phyloP scores from a whole-genome alignment of 208 protist genomes.

The Trypanosoma cruzi region DNA sequence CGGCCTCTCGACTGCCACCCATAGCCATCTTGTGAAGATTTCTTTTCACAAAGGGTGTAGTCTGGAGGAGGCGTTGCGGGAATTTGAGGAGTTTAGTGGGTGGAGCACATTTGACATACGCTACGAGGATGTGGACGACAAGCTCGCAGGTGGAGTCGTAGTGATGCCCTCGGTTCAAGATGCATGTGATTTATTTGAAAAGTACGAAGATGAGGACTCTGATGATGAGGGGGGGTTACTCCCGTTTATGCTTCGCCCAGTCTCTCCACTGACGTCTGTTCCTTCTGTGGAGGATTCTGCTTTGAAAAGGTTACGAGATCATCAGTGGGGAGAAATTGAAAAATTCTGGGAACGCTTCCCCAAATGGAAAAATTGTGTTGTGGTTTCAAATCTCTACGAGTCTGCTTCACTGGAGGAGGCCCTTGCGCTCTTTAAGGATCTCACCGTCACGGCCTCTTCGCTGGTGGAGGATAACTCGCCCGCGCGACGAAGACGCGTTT shows the following conservation, averaged over 20 bases:
- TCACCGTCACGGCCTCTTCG: conserved; percentile 38
- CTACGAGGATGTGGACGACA: conserved; percentile 67
- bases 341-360: conserved; percentile 78
- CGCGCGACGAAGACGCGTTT: conserved; percentile 55
- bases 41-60: conserved; percentile 64
- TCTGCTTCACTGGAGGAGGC: conserved; percentile 63
- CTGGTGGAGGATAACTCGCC: conserved; percentile 77
- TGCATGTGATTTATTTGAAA: conserved; percentile 80
- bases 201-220: conserved; percentile 89
- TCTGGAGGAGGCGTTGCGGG: conserved; percentile 54
- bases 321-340: conserved; percentile 72
- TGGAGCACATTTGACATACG: conserved; percentile 78
- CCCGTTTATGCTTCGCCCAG: conserved; percentile 81
- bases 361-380: conserved; percentile 63
- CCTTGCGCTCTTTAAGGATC: conserved; percentile 49
- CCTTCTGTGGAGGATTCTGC: conserved; percentile 79
- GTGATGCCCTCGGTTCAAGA: conserved; percentile 83
- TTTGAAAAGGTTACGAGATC: conserved; percentile 69
- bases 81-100: conserved; percentile 83
- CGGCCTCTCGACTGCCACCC: conserved; percentile 71
- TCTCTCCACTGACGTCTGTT: conserved; percentile 63
- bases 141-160: conserved; percentile 72
- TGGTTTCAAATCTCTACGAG: conserved; percentile 82
- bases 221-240: conserved; percentile 84
- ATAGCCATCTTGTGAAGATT: conserved; percentile 78